Base-by-base conservation (phyloP, 805 yeast species). In the Candida xyloterini region DNA sequence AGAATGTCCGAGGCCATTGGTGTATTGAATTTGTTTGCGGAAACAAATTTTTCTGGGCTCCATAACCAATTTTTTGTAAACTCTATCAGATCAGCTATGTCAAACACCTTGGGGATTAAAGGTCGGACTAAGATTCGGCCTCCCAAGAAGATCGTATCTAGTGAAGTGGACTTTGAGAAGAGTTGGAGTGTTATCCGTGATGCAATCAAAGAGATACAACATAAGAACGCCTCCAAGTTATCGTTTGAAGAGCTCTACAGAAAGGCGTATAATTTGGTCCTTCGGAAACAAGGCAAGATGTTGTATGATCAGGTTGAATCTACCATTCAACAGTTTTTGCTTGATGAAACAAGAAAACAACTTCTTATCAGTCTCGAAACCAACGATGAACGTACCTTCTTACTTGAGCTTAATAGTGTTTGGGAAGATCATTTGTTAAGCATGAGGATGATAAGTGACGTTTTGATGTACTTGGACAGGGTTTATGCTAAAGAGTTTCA, bases 181-280 rank as follows among this genome's bases (percentile, higher is more conserved):
- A 69, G 84, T 0, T 88, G 96, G 95, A 53, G 55, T 1, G 66
- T 76, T 0, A 65, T 89, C 15, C 62, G 81, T 7, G 67, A 72
- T 27, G 95, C 96, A 15, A 81, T 89, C 25, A 62, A 56, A 11
- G 84, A 82, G 51, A 89, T 90, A 40, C 84, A 80, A 53, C 68
- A 71, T 29, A 79, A 84, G 51, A 78, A 84, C 53, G 89, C 89
- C 7, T 76, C 85, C 3, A 73, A 75, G 41, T 65, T 89, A 20
- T 84, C 93, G 1, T 89, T 86, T 56, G 96, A 89, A 53, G 86
- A 81, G 49, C 68, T 89, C 0, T 90, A 90, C 59, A 66, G 95
- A 37, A 78, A 79, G 18, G 85, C 95, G 0, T 89, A 89, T 57
- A 77, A 79, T 23, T 54, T 88, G 33, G 95, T 88, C 2, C 62